These are phyloP conservation scores for Fistulinella cinereoalba DNA, from an alignment of 1,284 basidiomycete species.

Conservation along the genomic window DNA sequence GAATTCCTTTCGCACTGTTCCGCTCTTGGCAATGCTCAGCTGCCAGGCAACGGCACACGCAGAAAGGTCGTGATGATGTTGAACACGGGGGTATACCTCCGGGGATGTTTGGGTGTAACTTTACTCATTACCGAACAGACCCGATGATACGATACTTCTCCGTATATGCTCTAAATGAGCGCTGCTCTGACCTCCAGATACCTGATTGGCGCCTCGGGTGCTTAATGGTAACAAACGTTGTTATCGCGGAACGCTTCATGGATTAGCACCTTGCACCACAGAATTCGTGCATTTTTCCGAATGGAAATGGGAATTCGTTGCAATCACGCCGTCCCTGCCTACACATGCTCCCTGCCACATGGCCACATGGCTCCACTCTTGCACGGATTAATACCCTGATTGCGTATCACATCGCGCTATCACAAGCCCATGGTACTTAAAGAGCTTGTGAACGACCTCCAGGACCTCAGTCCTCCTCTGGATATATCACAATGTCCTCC, in stretches of 20 bases:
- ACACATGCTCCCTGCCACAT: not conserved
- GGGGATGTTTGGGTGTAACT: too few relatives aligned
- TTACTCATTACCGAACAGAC: too few relatives aligned
- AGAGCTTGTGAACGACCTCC: not conserved
- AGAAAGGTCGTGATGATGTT: too few relatives aligned
- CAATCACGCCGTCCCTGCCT: not conserved
- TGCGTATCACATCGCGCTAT: not conserved
- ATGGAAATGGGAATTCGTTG: not conserved
- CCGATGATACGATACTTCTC: too few relatives aligned
- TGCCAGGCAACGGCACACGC: too few relatives aligned
- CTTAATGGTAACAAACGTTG: not conserved
- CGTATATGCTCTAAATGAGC: too few relatives aligned
- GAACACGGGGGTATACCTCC: too few relatives aligned
- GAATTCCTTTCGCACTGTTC: too few relatives aligned
- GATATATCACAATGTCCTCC: constrained; percentile 15
- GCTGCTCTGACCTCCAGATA: too few relatives aligned
- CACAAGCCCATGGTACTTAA: not conserved
- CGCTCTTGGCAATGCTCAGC: too few relatives aligned
- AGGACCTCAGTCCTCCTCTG: not conserved
- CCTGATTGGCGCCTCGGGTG: too few relatives aligned
- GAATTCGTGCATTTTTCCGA: not conserved
- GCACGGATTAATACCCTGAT: not conserved
- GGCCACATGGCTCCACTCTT: not conserved
- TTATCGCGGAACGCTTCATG: constrained; percentile 4
- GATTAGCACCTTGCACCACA: not conserved